phyloP scores from a whole-genome alignment of 306 rosid species.

The Lathyrus tuberosus region DNA sequence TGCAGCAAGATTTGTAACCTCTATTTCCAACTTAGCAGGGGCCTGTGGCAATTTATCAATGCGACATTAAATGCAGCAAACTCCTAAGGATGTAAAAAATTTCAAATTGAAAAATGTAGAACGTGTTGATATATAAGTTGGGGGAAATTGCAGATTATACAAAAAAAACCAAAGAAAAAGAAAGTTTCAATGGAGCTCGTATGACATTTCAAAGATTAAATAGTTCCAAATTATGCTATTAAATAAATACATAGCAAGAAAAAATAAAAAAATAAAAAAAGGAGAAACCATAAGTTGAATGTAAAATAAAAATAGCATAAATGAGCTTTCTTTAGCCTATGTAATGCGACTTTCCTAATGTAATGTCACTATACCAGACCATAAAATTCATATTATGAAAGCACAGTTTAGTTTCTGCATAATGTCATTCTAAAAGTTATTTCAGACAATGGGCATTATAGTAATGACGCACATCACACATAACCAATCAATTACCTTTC shows the following conservation, averaged over 20 bases:
- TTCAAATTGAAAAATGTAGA: slow-evolving; percentile 5
- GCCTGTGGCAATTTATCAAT: slow-evolving; percentile 58
- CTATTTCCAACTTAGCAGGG: slow-evolving; percentile 89
- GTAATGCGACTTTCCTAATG: background rate
- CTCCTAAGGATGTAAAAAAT: slow-evolving; percentile 2
- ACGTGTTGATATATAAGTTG: background rate
- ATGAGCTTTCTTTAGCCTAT: background rate
- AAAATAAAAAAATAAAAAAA: background rate
- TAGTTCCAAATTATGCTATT: slow-evolving; percentile 7
- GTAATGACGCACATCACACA: background rate
- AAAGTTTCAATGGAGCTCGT: background rate
- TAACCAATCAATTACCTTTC: slow-evolving; percentile 55
- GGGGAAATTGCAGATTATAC: background rate
- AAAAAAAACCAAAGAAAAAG: slow-evolving; percentile 12
- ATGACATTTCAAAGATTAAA: slow-evolving; percentile 9
- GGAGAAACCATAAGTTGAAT: slow-evolving; percentile 5
- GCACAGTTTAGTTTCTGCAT: slow-evolving; percentile 8
- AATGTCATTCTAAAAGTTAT: slow-evolving; percentile 9
- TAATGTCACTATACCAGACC: background rate
- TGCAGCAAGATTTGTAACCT: slow-evolving; percentile 93
- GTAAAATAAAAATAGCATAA: background rate
- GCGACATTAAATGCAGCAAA: slow-evolving; percentile 19
- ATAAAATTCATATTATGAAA: slow-evolving; percentile 6
- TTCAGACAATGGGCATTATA: slow-evolving; percentile 11
- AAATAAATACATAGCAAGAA: slow-evolving; percentile 10